phyloP scores from a whole-genome alignment of 768 basidiomycete species.

The Dentipellis fragilis region DNA sequence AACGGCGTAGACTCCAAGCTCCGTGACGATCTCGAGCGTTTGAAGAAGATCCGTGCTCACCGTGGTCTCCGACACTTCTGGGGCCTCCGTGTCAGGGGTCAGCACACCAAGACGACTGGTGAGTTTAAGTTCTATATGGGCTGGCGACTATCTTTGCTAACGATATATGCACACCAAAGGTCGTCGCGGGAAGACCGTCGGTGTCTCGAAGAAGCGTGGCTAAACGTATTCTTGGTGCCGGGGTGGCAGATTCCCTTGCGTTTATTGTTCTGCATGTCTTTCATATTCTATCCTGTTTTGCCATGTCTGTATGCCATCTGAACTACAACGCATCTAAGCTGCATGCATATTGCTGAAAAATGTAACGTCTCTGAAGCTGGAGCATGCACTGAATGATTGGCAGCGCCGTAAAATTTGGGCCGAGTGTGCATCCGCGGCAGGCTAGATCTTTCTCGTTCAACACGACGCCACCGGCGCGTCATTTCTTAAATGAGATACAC shows the following conservation, averaged over 20 bases:
- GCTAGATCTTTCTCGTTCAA: too few relatives aligned
- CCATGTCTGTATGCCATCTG: too few relatives aligned
- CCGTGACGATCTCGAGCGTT: slow-evolving; percentile 93
- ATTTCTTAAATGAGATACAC: too few relatives aligned
- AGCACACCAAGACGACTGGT: slow-evolving; percentile 99
- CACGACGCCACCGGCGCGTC: too few relatives aligned
- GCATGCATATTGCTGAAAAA: too few relatives aligned
- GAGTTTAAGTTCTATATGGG: slow-evolving; percentile 14
- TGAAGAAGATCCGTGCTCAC: slow-evolving; percentile 99
- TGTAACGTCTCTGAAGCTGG: too few relatives aligned
- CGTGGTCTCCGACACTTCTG: slow-evolving; percentile 88
- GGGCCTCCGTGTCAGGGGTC: slow-evolving; percentile 93
- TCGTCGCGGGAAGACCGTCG: slow-evolving; percentile 92
- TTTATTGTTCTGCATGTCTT: background rate
- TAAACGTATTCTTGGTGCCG: slow-evolving; percentile 22
- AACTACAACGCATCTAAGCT: too few relatives aligned
- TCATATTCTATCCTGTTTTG: background rate
- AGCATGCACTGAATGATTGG: too few relatives aligned
- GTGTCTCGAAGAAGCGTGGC: slow-evolving; percentile 87
- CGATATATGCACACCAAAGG: slow-evolving; percentile 30
- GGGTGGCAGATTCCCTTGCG: background rate
- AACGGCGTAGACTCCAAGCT: slow-evolving; percentile 97
- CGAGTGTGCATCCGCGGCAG: too few relatives aligned
- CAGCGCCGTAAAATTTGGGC: too few relatives aligned
- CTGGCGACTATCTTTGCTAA: slow-evolving; percentile 6